phyloP scores from a whole-genome alignment of 257 asterid species.

The Verbascum thapsus region DNA sequence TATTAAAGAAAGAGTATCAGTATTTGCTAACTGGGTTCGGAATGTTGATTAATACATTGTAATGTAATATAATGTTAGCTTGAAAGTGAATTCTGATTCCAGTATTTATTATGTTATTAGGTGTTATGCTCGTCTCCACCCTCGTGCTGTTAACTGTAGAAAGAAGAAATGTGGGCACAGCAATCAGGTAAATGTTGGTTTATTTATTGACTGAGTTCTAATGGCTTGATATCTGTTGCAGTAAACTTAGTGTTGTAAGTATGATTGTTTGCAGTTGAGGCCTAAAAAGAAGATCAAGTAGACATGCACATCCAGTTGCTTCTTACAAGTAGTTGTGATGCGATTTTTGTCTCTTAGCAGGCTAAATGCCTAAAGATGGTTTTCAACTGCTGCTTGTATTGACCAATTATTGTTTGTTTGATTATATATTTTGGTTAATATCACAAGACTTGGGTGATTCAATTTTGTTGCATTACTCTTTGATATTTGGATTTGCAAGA shows the following conservation, averaged over 20 bases:
- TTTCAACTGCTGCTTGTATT: not conserved
- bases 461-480: not conserved
- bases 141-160: constrained; percentile 70
- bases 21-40: too few species aligned
- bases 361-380: not conserved
- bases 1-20: too few species aligned
- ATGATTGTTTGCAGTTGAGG: constrained; percentile 51
- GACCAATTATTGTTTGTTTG: constrained; percentile 16
- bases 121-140: constrained; percentile 70
- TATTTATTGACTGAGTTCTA: too few species aligned
- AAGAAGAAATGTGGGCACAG: constrained; percentile 74
- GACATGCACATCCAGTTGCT: constrained; percentile 14
- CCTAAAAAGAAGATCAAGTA: constrained; percentile 80
- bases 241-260: too few species aligned
- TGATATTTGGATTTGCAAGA: not conserved
- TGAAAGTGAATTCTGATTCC: not conserved
- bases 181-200: constrained; percentile 47
- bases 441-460: not conserved
- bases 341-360: not conserved
- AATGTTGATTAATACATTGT: not conserved
- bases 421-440: constrained; percentile 1
- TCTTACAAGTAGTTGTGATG: not conserved
- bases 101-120: constrained; percentile 29
- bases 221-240: too few species aligned
- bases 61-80: not conserved